Conservation (phyloP, 805 yeast genomes). For the fission yeast (Schizosaccharomyces pombe) region DNA sequence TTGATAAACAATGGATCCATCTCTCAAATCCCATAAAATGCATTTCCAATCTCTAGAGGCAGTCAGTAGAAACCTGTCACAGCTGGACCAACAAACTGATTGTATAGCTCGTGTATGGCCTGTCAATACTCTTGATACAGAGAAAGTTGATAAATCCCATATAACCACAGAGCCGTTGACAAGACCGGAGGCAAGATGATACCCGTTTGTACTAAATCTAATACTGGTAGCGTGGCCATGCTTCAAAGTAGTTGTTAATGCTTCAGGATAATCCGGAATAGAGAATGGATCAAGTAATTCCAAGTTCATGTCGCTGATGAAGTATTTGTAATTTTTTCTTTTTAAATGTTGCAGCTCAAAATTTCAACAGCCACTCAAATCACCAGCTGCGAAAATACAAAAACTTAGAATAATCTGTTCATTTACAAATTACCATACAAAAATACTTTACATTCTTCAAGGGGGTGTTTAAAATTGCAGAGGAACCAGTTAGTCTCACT, state of each 20-base stretch:
- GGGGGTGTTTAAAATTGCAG: no score
- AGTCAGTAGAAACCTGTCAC: constrained; percentile 46
- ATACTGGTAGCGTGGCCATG: constrained; percentile 35
- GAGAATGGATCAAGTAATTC: constrained; percentile 74
- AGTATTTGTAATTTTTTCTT: no score
- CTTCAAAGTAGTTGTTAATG: not conserved
- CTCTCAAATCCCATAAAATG: constrained; percentile 52
- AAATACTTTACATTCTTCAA: no score
- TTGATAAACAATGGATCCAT: constrained; percentile 20
- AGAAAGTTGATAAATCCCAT: constrained; percentile 45
- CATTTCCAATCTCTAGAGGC: constrained; percentile 66
- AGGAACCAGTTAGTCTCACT: no score
- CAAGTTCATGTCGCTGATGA: constrained; percentile 69
- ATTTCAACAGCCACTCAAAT: no score
- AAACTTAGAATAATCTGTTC: no score
- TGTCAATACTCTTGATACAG: constrained; percentile 30
- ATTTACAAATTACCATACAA: no score
- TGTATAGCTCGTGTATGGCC: constrained; percentile 57
- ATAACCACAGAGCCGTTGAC: constrained; percentile 51
- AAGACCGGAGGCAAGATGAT: constrained; percentile 63
- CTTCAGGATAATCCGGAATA: constrained; percentile 25
- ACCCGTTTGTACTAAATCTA: constrained; percentile 51
- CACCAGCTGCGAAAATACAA: no score
- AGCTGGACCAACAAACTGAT: constrained; percentile 41
- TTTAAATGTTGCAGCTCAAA: no score